These are phyloP conservation scores for Candida krabiensis DNA, from an alignment of 805 yeast genomes.

Conservation along the genomic window DNA sequence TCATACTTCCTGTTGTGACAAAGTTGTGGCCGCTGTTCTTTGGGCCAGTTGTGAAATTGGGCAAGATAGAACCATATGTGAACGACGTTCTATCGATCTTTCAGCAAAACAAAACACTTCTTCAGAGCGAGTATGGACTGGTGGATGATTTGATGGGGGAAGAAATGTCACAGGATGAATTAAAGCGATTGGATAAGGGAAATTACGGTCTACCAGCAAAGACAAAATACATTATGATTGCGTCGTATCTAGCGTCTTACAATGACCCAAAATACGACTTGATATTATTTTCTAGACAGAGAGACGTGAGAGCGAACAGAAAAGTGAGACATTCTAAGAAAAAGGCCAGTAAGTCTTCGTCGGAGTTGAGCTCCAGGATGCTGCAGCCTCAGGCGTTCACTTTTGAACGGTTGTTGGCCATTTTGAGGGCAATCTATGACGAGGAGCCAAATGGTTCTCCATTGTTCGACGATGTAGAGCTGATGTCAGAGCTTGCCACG, in stretches of 20 bases:
- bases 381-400: conserved; percentile 74
- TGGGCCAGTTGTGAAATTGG: conserved; percentile 23
- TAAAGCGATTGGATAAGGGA: conserved; percentile 11
- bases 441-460: conserved; percentile 35
- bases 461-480: conserved; percentile 33
- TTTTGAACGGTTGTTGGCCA: conserved; percentile 77
- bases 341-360: conserved; percentile 31
- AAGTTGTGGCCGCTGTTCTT: conserved; percentile 33
- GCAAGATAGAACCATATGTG: conserved; percentile 17
- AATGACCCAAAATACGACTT: conserved; percentile 69
- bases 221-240: conserved; percentile 71
- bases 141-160: conserved; percentile 20
- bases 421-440: conserved; percentile 67
- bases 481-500: conserved; percentile 39
- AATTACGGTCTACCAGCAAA: conserved; percentile 52
- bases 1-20: conserved; percentile 31
- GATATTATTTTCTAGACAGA: conserved; percentile 65
- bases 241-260: conserved; percentile 82
- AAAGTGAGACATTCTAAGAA: conserved; percentile 29
- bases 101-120: conserved; percentile 22
- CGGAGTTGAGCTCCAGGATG: conserved; percentile 57
- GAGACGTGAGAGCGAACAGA: conserved; percentile 44
- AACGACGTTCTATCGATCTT: conserved; percentile 32
- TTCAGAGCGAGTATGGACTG: conserved; percentile 27
- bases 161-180: conserved; percentile 1